These are phyloP conservation scores for Patellifolia procumbens DNA, from an alignment of 179 eudicot species.

Conservation along the genomic window DNA sequence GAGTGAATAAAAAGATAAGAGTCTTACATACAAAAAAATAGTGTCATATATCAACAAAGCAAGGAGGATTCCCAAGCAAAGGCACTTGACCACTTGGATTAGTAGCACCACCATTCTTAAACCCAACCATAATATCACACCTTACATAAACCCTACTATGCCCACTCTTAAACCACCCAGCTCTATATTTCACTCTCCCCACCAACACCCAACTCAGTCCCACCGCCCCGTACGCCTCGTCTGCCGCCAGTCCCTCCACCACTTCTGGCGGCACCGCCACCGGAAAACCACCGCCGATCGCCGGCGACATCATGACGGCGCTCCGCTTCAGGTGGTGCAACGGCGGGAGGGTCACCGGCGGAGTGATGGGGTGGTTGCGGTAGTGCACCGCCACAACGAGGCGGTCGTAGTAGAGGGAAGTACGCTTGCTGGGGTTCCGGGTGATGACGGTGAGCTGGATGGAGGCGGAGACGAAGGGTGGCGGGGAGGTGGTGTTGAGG, in stretches of 20 bases:
- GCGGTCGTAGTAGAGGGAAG: constrained; percentile 56
- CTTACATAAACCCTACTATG: constrained; percentile 51
- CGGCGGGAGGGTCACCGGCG: constrained; percentile 61
- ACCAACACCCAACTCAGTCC: constrained; percentile 58
- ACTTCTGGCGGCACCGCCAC: constrained; percentile 47
- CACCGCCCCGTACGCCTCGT: constrained; percentile 58
- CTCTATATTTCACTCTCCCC: constrained; percentile 65
- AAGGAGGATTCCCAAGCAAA: constrained; percentile 48
- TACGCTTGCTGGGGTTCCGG: constrained; percentile 62
- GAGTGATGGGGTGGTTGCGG: constrained; percentile 60
- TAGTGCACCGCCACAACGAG: constrained; percentile 59
- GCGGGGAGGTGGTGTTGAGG: constrained; percentile 43
- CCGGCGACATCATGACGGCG: constrained; percentile 62
- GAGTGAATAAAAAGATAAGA: not conserved
- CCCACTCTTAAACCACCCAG: constrained; percentile 48
- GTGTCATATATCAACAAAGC: constrained; percentile 49
- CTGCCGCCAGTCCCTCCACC: constrained; percentile 52
- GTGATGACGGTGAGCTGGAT: constrained; percentile 66
- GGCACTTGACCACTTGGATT: constrained; percentile 52
- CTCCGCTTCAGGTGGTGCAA: constrained; percentile 45
- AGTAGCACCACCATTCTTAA: constrained; percentile 37
- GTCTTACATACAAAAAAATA: too few species aligned
- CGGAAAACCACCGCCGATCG: constrained; percentile 51
- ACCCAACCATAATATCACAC: constrained; percentile 63
- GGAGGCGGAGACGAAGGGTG: constrained; percentile 35